Percentiles rank a stretch among this genome's conserved stretches.
phyloP scores from a whole-genome alignment of 2,329 filamentous ascomycete genomes.

The Fusarium avenaceum region DNA sequence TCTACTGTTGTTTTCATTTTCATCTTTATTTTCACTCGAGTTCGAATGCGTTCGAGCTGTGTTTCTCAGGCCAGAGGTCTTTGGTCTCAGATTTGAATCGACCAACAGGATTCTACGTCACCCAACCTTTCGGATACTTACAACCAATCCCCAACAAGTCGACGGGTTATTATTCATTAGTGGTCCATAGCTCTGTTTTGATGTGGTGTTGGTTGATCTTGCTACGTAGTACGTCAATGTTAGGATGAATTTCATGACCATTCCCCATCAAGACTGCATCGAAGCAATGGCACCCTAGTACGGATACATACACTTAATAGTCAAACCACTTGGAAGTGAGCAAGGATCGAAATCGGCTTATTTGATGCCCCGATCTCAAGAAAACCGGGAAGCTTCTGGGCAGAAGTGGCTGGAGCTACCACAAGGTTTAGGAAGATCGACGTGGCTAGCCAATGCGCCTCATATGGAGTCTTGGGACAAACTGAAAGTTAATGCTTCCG shows the following conservation, averaged over 20 bases:
- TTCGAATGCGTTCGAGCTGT: no score
- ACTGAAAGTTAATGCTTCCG: conserved; percentile 24
- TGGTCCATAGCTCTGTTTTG: background rate
- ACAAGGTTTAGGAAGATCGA: conserved; percentile 37
- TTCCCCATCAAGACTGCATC: background rate
- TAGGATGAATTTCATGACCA: background rate
- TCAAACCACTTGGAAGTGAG: conserved; percentile 4
- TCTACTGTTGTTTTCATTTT: background rate
- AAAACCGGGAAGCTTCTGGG: conserved; percentile 21
- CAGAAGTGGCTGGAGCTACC: conserved; percentile 28
- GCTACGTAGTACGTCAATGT: background rate
- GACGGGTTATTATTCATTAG: background rate
- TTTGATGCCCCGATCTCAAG: conserved; percentile 25
- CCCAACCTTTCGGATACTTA: background rate
- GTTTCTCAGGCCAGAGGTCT: background rate
- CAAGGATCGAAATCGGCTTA: background rate
- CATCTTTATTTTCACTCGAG: background rate
- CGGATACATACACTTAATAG: conserved; percentile 2
- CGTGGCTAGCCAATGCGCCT: conserved; percentile 26
- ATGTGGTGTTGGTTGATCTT: background rate
- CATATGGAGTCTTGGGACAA: conserved; percentile 22
- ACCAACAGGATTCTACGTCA: background rate
- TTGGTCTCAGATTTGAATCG: background rate
- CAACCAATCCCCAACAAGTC: background rate
- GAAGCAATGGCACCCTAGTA: conserved; percentile 3